Conservation (phyloP, 805 yeast species). For the Wickerhamiella slavikovae region DNA sequence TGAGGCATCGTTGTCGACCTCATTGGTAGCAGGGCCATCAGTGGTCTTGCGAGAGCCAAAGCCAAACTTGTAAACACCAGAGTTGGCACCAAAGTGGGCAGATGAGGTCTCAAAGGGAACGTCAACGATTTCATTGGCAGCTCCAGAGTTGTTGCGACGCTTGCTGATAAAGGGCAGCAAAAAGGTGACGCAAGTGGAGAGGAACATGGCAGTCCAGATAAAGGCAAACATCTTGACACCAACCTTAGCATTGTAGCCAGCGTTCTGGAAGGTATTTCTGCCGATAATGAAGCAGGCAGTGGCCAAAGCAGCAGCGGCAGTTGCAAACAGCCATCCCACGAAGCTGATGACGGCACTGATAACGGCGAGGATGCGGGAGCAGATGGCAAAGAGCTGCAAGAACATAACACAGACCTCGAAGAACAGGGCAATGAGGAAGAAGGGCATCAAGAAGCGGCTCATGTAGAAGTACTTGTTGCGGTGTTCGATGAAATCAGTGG, state of each 20-base stretch:
- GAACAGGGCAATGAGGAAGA: conserved; percentile 34
- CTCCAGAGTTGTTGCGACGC: conserved; percentile 14
- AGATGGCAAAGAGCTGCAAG: conserved; percentile 11
- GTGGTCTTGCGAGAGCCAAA: conserved; percentile 10
- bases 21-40: conserved; percentile 3
- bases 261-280: conserved; percentile 39
- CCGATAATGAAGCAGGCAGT: conserved; percentile 69
- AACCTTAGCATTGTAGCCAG: conserved; percentile 16
- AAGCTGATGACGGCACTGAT: conserved; percentile 12
- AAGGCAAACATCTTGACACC: conserved; percentile 29
- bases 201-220: conserved; percentile 35
- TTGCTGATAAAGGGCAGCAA: conserved; percentile 17
- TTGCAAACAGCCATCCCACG: conserved; percentile 13
- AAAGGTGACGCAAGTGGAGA: conserved; percentile 14
- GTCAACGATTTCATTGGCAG: conserved; percentile 2
- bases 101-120: conserved; percentile 1
- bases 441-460: conserved; percentile 49
- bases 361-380: conserved; percentile 12
- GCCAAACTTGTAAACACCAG: conserved; percentile 11
- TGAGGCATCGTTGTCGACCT: conserved; percentile 9
- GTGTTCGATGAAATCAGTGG: conserved; percentile 28
- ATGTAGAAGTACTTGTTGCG: conserved; percentile 40
- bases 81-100: not conserved
- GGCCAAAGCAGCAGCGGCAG: conserved; percentile 43
- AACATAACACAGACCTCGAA: conserved; percentile 32